phyloP scores from a whole-genome alignment of 148 eudicot species.

The Rheum nobile region DNA sequence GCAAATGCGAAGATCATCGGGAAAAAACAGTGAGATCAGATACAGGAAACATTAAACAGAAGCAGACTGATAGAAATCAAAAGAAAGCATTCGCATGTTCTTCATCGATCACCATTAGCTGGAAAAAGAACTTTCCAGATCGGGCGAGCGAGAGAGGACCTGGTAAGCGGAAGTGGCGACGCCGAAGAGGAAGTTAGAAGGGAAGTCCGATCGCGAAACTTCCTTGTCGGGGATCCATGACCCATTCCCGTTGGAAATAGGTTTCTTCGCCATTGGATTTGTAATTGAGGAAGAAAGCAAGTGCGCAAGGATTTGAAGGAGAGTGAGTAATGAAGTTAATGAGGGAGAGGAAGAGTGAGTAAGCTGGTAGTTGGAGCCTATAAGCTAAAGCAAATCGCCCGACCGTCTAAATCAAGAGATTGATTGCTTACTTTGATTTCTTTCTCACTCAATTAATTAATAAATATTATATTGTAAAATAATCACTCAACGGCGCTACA shows the following conservation, averaged over 20 bases:
- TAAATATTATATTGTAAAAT: neutral
- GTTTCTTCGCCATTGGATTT: conserved; percentile 24
- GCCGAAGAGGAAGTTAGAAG: conserved; percentile 55
- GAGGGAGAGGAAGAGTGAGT: neutral
- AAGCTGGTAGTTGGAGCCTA: neutral
- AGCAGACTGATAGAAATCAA: neutral
- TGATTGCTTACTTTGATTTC: neutral
- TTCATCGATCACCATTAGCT: neutral
- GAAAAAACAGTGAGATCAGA: neutral
- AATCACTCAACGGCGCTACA: neutral
- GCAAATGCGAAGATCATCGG: neutral
- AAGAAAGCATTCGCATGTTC: neutral
- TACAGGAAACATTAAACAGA: neutral
- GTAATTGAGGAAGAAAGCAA: neutral
- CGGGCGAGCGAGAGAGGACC: conserved; percentile 19
- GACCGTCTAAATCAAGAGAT: neutral
- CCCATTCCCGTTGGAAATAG: conserved; percentile 2
- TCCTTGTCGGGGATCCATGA: conserved; percentile 10
- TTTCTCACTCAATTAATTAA: neutral
- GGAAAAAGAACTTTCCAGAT: neutral
- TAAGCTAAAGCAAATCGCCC: neutral
- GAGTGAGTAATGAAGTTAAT: neutral
- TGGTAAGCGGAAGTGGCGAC: conserved; percentile 78
- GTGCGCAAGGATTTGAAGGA: neutral
- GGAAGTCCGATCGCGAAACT: conserved; percentile 35